Evolutionary conservation across 257 asterid species (phyloP), one percentile per base, ranked within the genome.

Genomic region (Solanum paucissectum): DNA sequence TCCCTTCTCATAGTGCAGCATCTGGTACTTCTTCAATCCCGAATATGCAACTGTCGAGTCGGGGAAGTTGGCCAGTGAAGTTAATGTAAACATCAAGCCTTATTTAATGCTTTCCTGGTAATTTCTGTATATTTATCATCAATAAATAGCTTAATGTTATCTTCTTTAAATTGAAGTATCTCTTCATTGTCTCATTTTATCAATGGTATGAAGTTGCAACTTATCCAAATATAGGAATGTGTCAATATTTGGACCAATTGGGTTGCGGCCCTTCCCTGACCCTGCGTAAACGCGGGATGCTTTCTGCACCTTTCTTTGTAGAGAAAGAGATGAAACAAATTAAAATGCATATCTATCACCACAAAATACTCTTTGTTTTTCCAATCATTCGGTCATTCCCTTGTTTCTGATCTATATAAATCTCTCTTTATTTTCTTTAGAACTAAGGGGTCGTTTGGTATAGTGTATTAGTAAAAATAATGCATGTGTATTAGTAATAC

Each of bases 21-120:
- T 89, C 86, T 83, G 90, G 86, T 44, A 88, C 33, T 37, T 75
- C 89, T 25, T 40, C 90, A 88, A 62, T 69, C 66, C 73, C 86
- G 76, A 71, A 62, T 69, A 58, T 89, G 87, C 85, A 72, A 66
- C 68, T 88, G 62, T 85, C 52, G 69, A 82, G 89, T 72, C 86
- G 74, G 90, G 84, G 68, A 46, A 86, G 84, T 44, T 40, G 20
- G 52, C 64, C n/a, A 29, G 36, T 16, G 16, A 46, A 46, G 23
- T 81, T 46, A 29, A 49, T 27, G 40, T 81, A 81, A 49, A 49
- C 85, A 46, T 13, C 42, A 46, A 38, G 49, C 14, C 29, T 37
- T 46, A 29, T 81, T 49, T 46, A 55, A 27, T 81, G 5, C 27
- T 46, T 33, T 10, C 69, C 18, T 81, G 68, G 27, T 46, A 46